phyloP scores from a whole-genome alignment of 768 basidiomycete species.

The Mycena rosella region DNA sequence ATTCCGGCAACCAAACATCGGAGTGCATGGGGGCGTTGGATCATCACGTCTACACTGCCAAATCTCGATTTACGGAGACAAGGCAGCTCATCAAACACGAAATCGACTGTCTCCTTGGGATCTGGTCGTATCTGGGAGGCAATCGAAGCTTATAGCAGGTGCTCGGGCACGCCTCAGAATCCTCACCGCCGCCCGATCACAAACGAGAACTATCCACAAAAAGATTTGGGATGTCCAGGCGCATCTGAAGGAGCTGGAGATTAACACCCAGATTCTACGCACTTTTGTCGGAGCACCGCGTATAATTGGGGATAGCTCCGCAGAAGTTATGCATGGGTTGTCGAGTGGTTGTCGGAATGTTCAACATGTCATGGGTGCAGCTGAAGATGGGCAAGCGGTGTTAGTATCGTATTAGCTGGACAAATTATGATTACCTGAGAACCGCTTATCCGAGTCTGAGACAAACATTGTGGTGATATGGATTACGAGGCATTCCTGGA shows the following conservation, averaged over 20 bases:
- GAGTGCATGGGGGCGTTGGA: not conserved
- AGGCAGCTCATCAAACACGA: not conserved
- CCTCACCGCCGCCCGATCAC: not conserved
- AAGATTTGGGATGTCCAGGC: not conserved
- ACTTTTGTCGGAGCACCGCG: not conserved
- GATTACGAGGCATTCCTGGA: too few species aligned
- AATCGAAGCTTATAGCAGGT: not conserved
- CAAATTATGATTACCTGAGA: too few species aligned
- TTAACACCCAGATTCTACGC: not conserved
- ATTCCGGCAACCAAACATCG: conserved; percentile 1
- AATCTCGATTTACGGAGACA: not conserved
- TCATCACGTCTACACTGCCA: not conserved
- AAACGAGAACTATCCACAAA: not conserved
- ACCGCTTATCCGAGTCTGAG: too few species aligned
- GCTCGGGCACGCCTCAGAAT: not conserved
- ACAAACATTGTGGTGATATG: too few species aligned
- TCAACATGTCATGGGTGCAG: too few species aligned
- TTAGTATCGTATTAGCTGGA: too few species aligned
- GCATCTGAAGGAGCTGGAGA: not conserved
- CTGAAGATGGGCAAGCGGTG: too few species aligned
- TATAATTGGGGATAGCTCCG: too few species aligned
- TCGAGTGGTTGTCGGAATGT: not conserved
- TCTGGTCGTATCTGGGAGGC: not conserved
- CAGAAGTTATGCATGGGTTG: not conserved
- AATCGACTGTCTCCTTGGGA: not conserved